Percentiles rank a stretch among this genome's conserved stretches.
These are phyloP conservation scores for Chiua virens DNA, from an alignment of 768 basidiomycete species.

Conservation along the genomic window DNA sequence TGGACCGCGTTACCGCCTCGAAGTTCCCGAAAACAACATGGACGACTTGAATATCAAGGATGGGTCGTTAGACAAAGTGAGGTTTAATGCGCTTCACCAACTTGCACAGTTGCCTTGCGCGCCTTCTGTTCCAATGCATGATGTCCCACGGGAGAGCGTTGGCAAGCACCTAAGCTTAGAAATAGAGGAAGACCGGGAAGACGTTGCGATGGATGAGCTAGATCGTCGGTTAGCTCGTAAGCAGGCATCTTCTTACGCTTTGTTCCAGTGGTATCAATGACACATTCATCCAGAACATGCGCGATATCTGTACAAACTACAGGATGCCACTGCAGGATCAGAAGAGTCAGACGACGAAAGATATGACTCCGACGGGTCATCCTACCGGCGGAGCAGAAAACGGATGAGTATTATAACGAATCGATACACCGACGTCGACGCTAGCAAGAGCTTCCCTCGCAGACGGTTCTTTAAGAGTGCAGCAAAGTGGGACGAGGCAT, in stretches of 20 bases:
- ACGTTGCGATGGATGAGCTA: constrained; percentile 51
- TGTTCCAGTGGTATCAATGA: background rate
- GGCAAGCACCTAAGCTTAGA: constrained; percentile 61
- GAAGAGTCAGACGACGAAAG: constrained; percentile 51
- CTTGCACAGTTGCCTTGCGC: constrained; percentile 64
- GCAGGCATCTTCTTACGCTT: constrained; percentile 24
- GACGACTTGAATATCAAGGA: constrained; percentile 88
- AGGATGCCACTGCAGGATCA: constrained; percentile 46
- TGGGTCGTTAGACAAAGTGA: constrained; percentile 74
- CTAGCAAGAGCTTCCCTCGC: constrained; percentile 32
- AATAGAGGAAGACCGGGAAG: constrained; percentile 42
- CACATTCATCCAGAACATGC: constrained; percentile 51
- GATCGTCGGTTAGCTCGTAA: constrained; percentile 73
- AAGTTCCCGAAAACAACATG: constrained; percentile 91
- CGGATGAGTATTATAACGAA: constrained; percentile 72
- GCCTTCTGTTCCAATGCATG: constrained; percentile 85
- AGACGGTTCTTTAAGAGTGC: constrained; percentile 61
- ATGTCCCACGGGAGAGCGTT: constrained; percentile 72
- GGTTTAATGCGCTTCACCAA: constrained; percentile 60
- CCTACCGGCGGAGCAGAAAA: constrained; percentile 41
- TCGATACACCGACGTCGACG: constrained; percentile 51
- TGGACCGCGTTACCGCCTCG: constrained; percentile 90
- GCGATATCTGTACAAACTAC: constrained; percentile 61
- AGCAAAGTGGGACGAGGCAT: constrained; percentile 35
- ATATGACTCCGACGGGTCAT: constrained; percentile 51